Evolutionary conservation across 2,329 filamentous ascomycete species (phyloP).

Genomic region (Colletotrichum paranaense): DNA sequence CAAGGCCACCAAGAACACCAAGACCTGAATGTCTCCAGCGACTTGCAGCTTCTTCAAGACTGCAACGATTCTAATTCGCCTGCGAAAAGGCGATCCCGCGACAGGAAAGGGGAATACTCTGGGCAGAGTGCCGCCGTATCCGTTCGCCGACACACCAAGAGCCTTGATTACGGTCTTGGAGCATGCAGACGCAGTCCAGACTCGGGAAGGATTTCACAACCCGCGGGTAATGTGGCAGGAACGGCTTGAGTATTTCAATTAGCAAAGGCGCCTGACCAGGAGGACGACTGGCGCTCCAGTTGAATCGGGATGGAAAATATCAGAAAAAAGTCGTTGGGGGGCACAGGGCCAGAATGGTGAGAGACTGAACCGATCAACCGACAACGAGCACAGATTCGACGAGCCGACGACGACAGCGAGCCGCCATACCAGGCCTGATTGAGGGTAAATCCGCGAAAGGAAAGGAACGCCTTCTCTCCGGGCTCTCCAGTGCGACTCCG

Average conservation of each 20-base stretch:
- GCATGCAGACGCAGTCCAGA: not conserved
- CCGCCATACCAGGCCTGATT: not conserved
- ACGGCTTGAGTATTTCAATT: not conserved
- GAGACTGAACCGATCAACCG: not conserved
- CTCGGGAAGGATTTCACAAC: not conserved
- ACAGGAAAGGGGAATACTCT: constrained; percentile 1
- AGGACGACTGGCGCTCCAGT: not conserved
- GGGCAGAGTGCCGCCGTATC: constrained; percentile 27
- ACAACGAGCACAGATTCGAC: not conserved
- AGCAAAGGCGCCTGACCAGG: not conserved
- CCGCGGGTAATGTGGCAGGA: not conserved
- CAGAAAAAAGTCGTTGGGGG: no score
- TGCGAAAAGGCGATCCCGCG: not conserved
- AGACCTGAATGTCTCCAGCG: constrained; percentile 1
- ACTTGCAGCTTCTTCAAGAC: not conserved
- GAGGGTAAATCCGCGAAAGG: not conserved
- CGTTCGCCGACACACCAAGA: not conserved
- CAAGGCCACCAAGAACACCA: constrained; percentile 19
- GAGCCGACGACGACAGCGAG: not conserved
- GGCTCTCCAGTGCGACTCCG: not conserved
- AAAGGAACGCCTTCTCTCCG: not conserved
- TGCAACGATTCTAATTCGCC: not conserved
- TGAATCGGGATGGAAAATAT: not conserved
- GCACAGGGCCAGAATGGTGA: not conserved
- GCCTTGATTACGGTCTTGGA: not conserved